These are phyloP conservation scores for Tephrocybe sp. DNA, from an alignment of 768 basidiomycete species.

Conservation along the genomic window DNA sequence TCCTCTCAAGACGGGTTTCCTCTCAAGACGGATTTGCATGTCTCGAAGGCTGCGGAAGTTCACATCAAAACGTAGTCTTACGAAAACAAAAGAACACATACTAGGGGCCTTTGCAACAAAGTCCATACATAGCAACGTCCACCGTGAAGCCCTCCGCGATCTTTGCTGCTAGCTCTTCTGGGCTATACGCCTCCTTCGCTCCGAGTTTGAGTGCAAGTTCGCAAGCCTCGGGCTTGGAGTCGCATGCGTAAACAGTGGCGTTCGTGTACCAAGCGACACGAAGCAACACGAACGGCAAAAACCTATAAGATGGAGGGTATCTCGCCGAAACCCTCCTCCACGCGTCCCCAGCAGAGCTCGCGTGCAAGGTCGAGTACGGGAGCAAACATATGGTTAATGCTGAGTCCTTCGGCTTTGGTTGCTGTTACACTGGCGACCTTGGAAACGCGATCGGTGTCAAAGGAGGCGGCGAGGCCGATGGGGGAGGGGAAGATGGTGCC, in stretches of 20 bases:
- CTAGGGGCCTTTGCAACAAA: conserved; percentile 6
- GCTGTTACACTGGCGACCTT: conserved; percentile 50
- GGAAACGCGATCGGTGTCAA: conserved; percentile 50
- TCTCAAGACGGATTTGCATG: conserved; percentile 1
- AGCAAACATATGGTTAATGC: conserved; percentile 61
- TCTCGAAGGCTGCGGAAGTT: conserved; percentile 2
- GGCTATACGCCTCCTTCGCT: too few species aligned
- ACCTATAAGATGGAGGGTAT: too few species aligned
- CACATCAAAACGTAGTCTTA: not conserved
- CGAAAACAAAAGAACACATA: not conserved
- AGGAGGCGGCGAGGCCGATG: conserved; percentile 62
- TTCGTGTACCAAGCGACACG: too few species aligned
- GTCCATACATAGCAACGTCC: conserved; percentile 9
- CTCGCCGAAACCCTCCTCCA: conserved; percentile 68
- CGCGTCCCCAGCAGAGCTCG: conserved; percentile 68
- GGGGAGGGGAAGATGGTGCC: conserved; percentile 72
- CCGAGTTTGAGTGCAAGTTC: too few species aligned
- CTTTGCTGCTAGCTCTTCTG: too few species aligned
- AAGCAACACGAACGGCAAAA: too few species aligned
- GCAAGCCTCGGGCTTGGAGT: too few species aligned
- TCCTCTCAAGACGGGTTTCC: too few species aligned
- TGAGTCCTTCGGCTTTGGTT: conserved; percentile 61
- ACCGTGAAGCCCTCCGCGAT: too few species aligned
- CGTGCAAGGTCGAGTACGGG: conserved; percentile 66
- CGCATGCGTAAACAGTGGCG: too few species aligned